These are phyloP conservation scores for Ophiostoma triangulosporum DNA, from an alignment of 2,329 filamentous ascomycete genomes.

Conservation along the genomic window DNA sequence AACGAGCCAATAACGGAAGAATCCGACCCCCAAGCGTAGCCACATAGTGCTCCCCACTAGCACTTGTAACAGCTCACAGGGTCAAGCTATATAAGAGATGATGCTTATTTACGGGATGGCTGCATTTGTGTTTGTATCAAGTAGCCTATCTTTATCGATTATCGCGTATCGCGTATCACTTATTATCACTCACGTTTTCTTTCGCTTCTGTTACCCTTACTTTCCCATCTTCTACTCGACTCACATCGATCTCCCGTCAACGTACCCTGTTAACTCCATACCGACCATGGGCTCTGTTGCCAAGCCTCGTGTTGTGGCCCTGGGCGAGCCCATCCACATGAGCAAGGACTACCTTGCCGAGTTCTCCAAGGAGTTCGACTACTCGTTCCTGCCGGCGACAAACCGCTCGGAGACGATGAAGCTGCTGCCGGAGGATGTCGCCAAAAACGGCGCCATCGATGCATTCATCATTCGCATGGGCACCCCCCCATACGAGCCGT, in stretches of 20 bases:
- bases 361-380: conserved; percentile 26
- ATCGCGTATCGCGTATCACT: no score
- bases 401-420: conserved; percentile 24
- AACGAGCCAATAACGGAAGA: neutral
- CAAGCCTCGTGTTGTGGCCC: conserved; percentile 28
- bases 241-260: no score
- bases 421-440: conserved; percentile 24
- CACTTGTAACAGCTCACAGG: no score
- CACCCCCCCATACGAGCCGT: conserved; percentile 33
- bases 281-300: neutral
- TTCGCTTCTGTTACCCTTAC: neutral
- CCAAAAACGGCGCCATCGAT: conserved; percentile 27
- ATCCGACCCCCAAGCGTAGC: neutral
- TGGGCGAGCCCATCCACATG: conserved; percentile 27
- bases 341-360: conserved; percentile 26
- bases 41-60: neutral
- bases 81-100: no score
- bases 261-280: no score
- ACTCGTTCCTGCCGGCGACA: conserved; percentile 24
- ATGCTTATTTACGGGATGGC: no score
- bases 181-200: neutral
- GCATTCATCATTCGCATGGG: conserved; percentile 37
- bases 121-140: no score
- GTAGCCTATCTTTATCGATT: no score
- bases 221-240: no score